Evolutionary conservation across 495 filamentous ascomycete species (phyloP).

Genomic region (Amphirosellinia nigrospora): DNA sequence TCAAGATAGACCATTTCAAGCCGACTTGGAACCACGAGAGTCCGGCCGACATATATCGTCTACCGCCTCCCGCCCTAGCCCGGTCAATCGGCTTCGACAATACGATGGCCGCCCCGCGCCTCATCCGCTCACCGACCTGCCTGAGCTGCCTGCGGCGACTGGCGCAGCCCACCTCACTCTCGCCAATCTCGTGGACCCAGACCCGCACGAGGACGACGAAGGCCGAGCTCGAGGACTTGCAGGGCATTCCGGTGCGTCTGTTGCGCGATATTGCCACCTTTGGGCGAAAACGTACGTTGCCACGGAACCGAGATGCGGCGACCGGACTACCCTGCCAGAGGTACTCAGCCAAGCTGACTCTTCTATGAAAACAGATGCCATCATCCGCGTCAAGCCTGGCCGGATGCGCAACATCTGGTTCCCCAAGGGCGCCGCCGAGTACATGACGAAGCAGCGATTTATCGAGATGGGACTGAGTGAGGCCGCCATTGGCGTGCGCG

Average conservation of each 20-base stretch:
- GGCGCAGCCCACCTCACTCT: slow-evolving; percentile 24
- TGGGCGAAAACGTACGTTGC: slow-evolving; percentile 60
- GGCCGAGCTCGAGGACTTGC: slow-evolving; percentile 45
- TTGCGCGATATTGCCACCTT: slow-evolving; percentile 64
- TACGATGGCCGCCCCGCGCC: slow-evolving; percentile 33
- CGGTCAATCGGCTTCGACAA: slow-evolving; percentile 20
- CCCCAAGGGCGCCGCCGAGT: slow-evolving; percentile 49
- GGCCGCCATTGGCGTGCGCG: slow-evolving; percentile 49
- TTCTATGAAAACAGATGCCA: slow-evolving; percentile 41
- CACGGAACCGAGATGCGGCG: not conserved
- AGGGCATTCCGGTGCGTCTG: slow-evolving; percentile 64
- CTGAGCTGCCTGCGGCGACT: slow-evolving; percentile 38
- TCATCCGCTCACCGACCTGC: slow-evolving; percentile 35
- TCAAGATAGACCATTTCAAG: not conserved
- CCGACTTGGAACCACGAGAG: not conserved
- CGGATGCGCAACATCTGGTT: slow-evolving; percentile 58
- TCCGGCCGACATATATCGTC: not conserved
- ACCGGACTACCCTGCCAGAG: not conserved
- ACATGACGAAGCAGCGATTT: slow-evolving; percentile 52
- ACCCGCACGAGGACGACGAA: slow-evolving; percentile 59
- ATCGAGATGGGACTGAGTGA: slow-evolving; percentile 46
- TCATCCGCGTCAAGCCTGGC: slow-evolving; percentile 52
- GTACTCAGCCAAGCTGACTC: not conserved
- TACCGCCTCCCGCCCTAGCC: not conserved
- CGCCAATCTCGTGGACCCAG: slow-evolving; percentile 38